These are phyloP conservation scores for Fusarium nanum DNA, from an alignment of 2,329 filamentous ascomycete species.

Conservation along the genomic window DNA sequence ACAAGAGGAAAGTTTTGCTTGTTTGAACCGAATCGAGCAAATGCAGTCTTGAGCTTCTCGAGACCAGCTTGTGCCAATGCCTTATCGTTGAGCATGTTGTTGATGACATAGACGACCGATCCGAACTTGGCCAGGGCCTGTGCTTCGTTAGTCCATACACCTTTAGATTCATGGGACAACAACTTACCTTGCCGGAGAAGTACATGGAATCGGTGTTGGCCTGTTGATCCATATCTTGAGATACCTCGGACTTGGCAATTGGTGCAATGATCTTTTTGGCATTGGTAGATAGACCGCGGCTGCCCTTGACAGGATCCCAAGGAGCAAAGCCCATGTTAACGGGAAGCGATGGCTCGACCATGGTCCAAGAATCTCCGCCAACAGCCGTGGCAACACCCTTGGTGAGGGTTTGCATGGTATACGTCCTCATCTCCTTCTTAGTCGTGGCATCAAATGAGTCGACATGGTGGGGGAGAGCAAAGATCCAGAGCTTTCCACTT, in stretches of 20 bases:
- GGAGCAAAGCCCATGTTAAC: slow-evolving; percentile 80
- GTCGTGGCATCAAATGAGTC: slow-evolving; percentile 75
- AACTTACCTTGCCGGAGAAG: slow-evolving; percentile 81
- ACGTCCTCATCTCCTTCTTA: slow-evolving; percentile 60
- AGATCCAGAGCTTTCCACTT: slow-evolving; percentile 77
- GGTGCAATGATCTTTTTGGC: slow-evolving; percentile 69
- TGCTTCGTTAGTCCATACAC: slow-evolving; percentile 14
- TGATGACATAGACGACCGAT: slow-evolving; percentile 71
- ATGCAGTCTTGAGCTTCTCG: slow-evolving; percentile 71
- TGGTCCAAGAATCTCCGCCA: slow-evolving; percentile 78
- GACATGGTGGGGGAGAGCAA: slow-evolving; percentile 87
- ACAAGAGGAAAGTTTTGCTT: slow-evolving; percentile 74
- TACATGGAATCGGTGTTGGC: slow-evolving; percentile 89
- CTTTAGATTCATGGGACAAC: not conserved
- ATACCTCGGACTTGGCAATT: slow-evolving; percentile 77
- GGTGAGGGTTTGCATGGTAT: slow-evolving; percentile 81
- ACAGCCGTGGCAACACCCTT: slow-evolving; percentile 85
- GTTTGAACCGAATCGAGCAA: slow-evolving; percentile 74
- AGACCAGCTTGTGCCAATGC: slow-evolving; percentile 69
- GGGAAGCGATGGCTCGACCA: slow-evolving; percentile 80
- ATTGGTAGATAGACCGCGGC: slow-evolving; percentile 62
- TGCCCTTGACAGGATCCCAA: slow-evolving; percentile 70
- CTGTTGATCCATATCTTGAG: slow-evolving; percentile 79
- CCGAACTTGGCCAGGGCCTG: slow-evolving; percentile 82
- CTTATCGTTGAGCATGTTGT: slow-evolving; percentile 71